These are phyloP conservation scores for Fusarium praegraminearum DNA, from an alignment of 2,329 filamentous ascomycete genomes.

Conservation along the genomic window DNA sequence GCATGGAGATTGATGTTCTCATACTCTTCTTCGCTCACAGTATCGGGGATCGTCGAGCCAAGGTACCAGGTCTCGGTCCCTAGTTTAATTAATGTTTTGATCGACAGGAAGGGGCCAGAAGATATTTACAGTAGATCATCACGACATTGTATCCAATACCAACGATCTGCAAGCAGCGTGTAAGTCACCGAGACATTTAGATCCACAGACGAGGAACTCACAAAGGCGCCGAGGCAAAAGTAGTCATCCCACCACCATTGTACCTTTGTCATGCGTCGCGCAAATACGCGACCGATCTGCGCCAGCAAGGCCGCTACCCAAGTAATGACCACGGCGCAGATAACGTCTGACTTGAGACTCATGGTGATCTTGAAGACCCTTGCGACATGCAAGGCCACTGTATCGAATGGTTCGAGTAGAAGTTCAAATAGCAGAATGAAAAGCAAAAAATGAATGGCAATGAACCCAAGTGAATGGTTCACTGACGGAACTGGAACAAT, in stretches of 20 bases:
- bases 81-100: conserved; percentile 11
- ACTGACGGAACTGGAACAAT: not conserved
- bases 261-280: conserved; percentile 43
- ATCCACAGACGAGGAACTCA: conserved; percentile 10
- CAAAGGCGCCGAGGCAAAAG: conserved; percentile 41
- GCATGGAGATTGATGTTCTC: conserved; percentile 33
- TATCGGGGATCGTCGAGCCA: conserved; percentile 31
- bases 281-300: conserved; percentile 36
- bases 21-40: conserved; percentile 13
- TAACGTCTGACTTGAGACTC: conserved; percentile 37
- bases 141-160: conserved; percentile 31
- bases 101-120: accelerated
- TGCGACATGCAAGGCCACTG: conserved; percentile 4
- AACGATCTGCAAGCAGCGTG: conserved; percentile 17
- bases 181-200: not conserved
- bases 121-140: conserved; percentile 35
- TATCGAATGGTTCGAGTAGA: not conserved
- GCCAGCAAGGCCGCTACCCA: conserved; percentile 41
- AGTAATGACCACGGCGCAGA: conserved; percentile 32
- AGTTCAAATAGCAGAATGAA: not conserved
- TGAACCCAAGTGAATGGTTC: not conserved
- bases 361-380: conserved; percentile 20
- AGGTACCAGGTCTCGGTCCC: conserved; percentile 38
- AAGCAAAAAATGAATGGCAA: conserved; percentile 14
- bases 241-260: conserved; percentile 46